Evolutionary conservation across 208 protist genomes (phyloP), one percentile per base, ranked within the genome.

Genomic region (Acanthamoeba divionensis): DNA sequence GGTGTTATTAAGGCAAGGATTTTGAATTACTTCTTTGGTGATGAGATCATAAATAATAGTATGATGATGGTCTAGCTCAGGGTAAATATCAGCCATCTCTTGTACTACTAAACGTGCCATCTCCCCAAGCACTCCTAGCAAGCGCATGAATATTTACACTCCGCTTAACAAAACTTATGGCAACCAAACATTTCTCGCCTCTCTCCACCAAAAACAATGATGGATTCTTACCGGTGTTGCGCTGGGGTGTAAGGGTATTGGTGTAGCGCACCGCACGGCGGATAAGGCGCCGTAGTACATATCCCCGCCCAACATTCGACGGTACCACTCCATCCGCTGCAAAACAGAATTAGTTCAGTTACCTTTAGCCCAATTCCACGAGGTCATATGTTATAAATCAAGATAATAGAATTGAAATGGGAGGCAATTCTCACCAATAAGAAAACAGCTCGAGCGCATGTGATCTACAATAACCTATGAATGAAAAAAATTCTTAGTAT

Each of bases 261-360:
- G 52, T 55, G 29, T 86, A 86, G 6, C 77, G 77, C 21, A 90
- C 48, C 0, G 93, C 90, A 8, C 93, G 69, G 13, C 94, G 73
- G 38, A 96, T 92, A 18, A 96, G 91, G 36, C 94, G 91, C 15
- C 95, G 75, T 24, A 96, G 50, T 0, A 96, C 92, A 66, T 96
- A 96, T 7, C 94, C 94, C 24, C 93, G 55, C 6, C 94, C 94
- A 21, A 91, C 79, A 60, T 93, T 93, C 1, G 60, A 83, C 18
- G 91, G 94, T 7, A 94, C 65, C 1, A 96, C 67, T 24, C 93
- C 93, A 41, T 90, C 90, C 6, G 31, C 67, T 57, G 52, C 13
- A 41, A 12, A 15, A 54, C 12, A 83, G n/a, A n/a, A n/a, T n/a
- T n/a, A n/a, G n/a, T n/a, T n/a, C n/a, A n/a, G n/a, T n/a, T n/a